Percentiles rank a stretch among this genome's conserved stretches.
Conservation (phyloP, 1,284 basidiomycete species). For the Leccinum pallidistipes region DNA sequence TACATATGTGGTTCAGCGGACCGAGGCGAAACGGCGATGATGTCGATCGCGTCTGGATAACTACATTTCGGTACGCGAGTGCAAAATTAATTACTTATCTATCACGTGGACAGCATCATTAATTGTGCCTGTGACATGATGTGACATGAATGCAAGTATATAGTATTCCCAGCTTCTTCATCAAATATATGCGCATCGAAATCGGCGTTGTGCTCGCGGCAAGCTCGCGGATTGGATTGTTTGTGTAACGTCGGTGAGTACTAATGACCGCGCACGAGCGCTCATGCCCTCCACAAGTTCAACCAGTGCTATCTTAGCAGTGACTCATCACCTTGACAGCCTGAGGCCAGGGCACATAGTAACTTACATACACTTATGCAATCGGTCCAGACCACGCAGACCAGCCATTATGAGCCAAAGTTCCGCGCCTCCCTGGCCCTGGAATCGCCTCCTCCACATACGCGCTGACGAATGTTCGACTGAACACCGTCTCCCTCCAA, state of each 20-base stretch:
- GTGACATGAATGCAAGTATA: not conserved
- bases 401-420: not conserved
- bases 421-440: not conserved
- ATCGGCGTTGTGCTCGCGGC: not conserved
- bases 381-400: not conserved
- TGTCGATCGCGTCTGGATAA: too few species aligned
- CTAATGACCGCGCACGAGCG: not conserved
- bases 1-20: too few species aligned
- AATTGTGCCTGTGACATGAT: too few species aligned
- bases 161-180: not conserved
- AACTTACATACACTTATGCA: not conserved
- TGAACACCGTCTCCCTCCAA: not conserved
- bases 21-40: too few species aligned
- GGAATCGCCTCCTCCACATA: not conserved
- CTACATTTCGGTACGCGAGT: too few species aligned
- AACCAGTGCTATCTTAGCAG: not conserved
- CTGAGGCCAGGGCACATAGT: not conserved
- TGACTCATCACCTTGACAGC: not conserved
- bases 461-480: not conserved
- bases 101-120: too few species aligned
- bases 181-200: not conserved
- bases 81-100: too few species aligned
- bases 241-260: not conserved
- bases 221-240: not conserved
- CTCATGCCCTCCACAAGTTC: not conserved